A percentile compares a stretch with the other conserved stretches of the same genome.
These are phyloP conservation scores for Boechera divaricarpa DNA, from an alignment of 345 rosid genomes.

Conservation along the genomic window DNA sequence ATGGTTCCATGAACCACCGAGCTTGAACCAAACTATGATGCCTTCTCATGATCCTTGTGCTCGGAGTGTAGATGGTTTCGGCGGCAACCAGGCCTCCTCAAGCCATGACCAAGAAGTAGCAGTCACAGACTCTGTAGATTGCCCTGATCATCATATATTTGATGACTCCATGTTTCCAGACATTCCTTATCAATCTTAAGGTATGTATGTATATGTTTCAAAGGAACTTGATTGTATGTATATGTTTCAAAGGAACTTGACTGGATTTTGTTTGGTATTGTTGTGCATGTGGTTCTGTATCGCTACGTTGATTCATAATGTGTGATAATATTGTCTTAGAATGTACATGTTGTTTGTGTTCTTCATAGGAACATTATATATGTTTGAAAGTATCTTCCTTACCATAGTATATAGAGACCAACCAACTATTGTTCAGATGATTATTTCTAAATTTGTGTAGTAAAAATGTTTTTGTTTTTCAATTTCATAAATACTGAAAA, in stretches of 20 bases:
- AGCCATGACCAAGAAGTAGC: conserved; percentile 41
- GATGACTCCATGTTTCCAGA: conserved; percentile 43
- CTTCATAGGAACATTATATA: conserved; percentile 27
- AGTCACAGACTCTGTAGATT: conserved; percentile 21
- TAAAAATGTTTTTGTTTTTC: neutral
- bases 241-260: conserved; percentile 13
- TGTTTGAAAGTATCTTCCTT: neutral
- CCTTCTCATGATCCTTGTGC: conserved; percentile 38
- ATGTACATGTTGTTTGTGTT: conserved; percentile 32
- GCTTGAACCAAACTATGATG: conserved; percentile 32
- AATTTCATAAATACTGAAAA: neutral
- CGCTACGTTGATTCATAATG: conserved; percentile 16
- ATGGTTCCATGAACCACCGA: conserved; percentile 39
- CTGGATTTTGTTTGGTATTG: conserved; percentile 15
- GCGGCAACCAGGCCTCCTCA: conserved; percentile 34
- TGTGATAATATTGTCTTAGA: conserved; percentile 27
- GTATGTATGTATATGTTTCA: conserved; percentile 27
- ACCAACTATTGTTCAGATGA: conserved; percentile 1
- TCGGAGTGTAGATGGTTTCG: conserved; percentile 25
- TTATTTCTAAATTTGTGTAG: neutral
- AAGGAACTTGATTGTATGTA: conserved; percentile 19
- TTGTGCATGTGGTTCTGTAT: conserved; percentile 27
- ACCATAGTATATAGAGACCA: conserved; percentile 1
- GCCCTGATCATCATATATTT: conserved; percentile 43
- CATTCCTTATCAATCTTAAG: conserved; percentile 36